Base-by-base conservation (phyloP, 2,329 filamentous ascomycete genomes). In the Zopfia rhizophila region DNA sequence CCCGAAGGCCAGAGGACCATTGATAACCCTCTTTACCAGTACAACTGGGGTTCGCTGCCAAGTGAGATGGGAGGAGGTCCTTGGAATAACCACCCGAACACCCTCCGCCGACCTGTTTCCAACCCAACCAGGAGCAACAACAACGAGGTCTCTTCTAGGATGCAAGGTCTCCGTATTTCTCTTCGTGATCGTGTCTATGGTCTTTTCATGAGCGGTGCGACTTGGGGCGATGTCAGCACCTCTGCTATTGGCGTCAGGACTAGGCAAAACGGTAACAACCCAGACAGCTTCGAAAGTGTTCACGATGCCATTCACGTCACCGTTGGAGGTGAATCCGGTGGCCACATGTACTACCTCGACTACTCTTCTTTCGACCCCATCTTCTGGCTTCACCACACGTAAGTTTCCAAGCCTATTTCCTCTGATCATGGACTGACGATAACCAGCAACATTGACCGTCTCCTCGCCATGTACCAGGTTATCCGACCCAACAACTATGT, bases 331-430 rank as follows among this genome's bases (percentile, higher is more conserved):
- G 62, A 64, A 38, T 44, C 85, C 8, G 84, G 81, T 53, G 87
- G 88, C 4, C 87, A 90, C 64, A 88, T 93, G 85, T 83, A 84
- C 31, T 89, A 86, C 67, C 84, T 91, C 43, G 68, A 72, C 44
- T 86, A 88, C 55, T 89, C 89, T n/a, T 82, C 88, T 0, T 94
- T 91, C 65, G 90, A 94, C 60, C 90, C 90, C 2, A 75, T 91
- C 25, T 72, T 72, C 61, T 70, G 66, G 68, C 60, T 72, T n/a
- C 68, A 70, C 56, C 68, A 72, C 60, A 52, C 7, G 39, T 43
- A 5, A 17, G 24, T 29, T 19, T n/a, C 8, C 8, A 27, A 27
- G n/a, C n/a, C n/a, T 21, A 12, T 22, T 37, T 3, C 7, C 7
- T 19, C 17, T 12, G 10, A 24, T n/a, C n/a, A 21, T 37, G 3